Conservation (phyloP, 345 rosid species). For the Linum tenue region DNA sequence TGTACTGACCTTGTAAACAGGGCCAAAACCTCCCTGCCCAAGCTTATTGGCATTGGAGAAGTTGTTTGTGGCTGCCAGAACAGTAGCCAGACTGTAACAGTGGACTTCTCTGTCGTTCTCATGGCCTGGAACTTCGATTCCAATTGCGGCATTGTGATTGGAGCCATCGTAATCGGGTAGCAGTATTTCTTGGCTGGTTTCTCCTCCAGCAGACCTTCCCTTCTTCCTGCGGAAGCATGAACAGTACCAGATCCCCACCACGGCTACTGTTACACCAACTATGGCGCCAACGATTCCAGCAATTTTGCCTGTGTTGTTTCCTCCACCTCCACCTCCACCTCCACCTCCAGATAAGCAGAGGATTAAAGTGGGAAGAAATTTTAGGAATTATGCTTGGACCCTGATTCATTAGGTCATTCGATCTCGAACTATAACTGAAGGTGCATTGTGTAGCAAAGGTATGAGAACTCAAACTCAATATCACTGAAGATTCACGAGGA, state of each 20-base stretch:
- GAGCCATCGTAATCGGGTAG: conserved; percentile 12
- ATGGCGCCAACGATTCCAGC: conserved; percentile 11
- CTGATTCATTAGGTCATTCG: too few species aligned
- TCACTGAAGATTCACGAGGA: too few species aligned
- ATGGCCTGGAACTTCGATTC: conserved; percentile 10
- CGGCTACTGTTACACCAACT: conserved; percentile 12
- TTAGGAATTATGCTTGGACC: too few species aligned
- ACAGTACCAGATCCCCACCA: conserved; percentile 25
- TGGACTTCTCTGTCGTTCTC: conserved; percentile 23
- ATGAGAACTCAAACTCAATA: too few species aligned
- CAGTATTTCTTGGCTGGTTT: conserved; percentile 20
- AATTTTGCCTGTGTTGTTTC: conserved; percentile 15
- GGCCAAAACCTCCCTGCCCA: conserved; percentile 53
- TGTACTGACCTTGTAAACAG: conserved; percentile 35
- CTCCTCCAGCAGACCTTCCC: conserved; percentile 12
- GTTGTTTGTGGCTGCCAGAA: conserved; percentile 29
- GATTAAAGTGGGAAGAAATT: too few species aligned
- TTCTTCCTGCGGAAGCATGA: conserved; percentile 17
- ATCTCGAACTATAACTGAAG: too few species aligned
- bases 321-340: conserved; percentile 17
- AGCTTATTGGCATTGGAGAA: conserved; percentile 39
- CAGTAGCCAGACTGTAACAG: conserved; percentile 16
- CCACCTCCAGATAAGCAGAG: too few species aligned
- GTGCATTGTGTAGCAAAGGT: too few species aligned
- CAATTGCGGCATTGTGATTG: conserved; percentile 1